Conservation (phyloP, 345 rosid species). For the Gossypium mustelinum region DNA sequence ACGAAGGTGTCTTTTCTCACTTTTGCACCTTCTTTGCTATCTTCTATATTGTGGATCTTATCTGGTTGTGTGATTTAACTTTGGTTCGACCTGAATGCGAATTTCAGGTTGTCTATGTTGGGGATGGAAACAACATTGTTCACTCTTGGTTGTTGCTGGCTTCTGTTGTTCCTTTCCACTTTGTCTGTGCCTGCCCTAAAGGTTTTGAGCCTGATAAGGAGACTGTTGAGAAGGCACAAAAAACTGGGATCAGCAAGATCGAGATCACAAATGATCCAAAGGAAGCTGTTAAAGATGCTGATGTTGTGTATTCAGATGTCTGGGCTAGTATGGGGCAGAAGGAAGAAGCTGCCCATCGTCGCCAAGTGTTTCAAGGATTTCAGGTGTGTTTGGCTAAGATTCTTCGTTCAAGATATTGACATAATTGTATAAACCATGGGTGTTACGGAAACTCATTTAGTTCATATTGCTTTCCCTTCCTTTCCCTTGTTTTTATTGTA, state of each 20-base stretch:
- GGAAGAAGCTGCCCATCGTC: slow-evolving; percentile 86
- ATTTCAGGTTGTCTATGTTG: slow-evolving; percentile 89
- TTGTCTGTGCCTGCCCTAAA: slow-evolving; percentile 86
- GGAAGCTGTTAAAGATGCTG: slow-evolving; percentile 85
- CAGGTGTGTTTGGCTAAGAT: slow-evolving; percentile 42
- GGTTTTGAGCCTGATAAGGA: slow-evolving; percentile 83
- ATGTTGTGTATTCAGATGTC: slow-evolving; percentile 97
- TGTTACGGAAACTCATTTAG: not conserved
- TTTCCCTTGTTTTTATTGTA: too few relatives aligned
- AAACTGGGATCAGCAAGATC: slow-evolving; percentile 81
- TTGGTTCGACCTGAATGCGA: not conserved
- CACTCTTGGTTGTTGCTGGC: slow-evolving; percentile 95
- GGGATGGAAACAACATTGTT: slow-evolving; percentile 93
- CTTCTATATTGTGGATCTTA: not conserved
- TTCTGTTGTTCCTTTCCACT: slow-evolving; percentile 89
- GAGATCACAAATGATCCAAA: slow-evolving; percentile 82
- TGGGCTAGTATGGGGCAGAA: slow-evolving; percentile 99
- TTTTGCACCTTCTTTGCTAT: not conserved
- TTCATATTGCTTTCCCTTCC: not conserved
- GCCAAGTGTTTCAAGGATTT: slow-evolving; percentile 79
- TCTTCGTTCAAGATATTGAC: not conserved
- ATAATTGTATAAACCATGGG: not conserved
- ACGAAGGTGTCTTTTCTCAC: slow-evolving; percentile 58
- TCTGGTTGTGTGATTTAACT: slow-evolving; percentile 12
- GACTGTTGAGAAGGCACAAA: slow-evolving; percentile 66